Evolutionary conservation across 2,329 filamentous ascomycete species (phyloP), one percentile per base, ranked within the genome.

Genomic region (Trichophyton mentagrophytes): DNA sequence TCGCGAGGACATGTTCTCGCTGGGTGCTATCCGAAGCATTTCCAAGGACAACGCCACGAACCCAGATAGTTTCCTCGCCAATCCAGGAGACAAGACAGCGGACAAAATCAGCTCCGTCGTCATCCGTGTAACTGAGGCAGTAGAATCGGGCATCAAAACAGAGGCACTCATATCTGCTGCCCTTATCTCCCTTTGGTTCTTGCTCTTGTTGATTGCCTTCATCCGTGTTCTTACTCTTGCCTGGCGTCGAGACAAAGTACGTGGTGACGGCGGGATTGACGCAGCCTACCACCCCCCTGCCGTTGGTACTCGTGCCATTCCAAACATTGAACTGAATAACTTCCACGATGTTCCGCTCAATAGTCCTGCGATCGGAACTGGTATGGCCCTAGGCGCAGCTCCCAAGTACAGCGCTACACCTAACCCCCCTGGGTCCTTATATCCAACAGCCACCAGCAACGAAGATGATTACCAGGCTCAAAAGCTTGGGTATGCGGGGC

Each of bases 71-170:
- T 93, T 97, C 72, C 83, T 97, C 56, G 81, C 89, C n/a, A 83
- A 86, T 62, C 85, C 90, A 0, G 85, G 85, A 33, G 82, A 81
- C 64, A 82, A 85, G 61, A 86, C 90, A 6, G 85, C 85, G 44
- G 89, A 96, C 74, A 87, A 91, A 69, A 88, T 97, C 67, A 88
- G 86, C 15, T 84, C 81, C 63, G 88, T 90, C 22, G 82, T 97
- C 47, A 71, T 81, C 61, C 81, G 84, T 64, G 86, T 96, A 62
- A 82, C 85, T 30, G 74, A 80, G 63, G 84, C 83, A 70, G 78
- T 97, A 22, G 77, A 82, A 67, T 80, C 81, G 60, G 83, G 80
- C 65, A 84, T 99, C 64, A 78, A 84, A 57, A 83, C 85, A 63
- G 89, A 96, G 73, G 85, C 88, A 1, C 82, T 95, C 65, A 90